These are phyloP conservation scores for Xylaria sp. DNA, from an alignment of 2,329 filamentous ascomycete species.

Conservation along the genomic window DNA sequence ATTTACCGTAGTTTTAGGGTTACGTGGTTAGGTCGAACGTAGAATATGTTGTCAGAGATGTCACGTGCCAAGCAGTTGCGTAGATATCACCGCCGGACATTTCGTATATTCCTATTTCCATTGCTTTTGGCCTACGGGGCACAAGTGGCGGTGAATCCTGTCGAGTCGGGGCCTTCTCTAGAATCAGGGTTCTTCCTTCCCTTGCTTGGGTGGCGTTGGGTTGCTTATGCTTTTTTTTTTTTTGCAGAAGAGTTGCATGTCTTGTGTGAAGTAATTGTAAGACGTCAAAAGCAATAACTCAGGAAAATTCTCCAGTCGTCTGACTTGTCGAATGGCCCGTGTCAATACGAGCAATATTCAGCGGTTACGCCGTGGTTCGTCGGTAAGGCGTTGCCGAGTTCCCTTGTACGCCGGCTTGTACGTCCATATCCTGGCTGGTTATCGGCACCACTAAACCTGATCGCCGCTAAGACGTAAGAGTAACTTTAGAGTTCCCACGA, in stretches of 20 bases:
- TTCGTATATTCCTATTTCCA: not conserved
- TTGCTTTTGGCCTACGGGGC: not conserved
- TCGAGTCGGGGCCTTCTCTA: too few species aligned
- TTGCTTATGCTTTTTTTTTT: not conserved
- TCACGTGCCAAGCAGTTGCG: not conserved
- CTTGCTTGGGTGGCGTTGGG: not conserved
- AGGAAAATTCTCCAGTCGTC: not conserved
- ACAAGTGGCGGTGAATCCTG: not conserved
- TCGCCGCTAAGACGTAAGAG: not conserved
- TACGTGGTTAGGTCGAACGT: not conserved
- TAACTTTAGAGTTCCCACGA: not conserved
- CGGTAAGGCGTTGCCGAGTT: not conserved
- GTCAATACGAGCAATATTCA: not conserved
- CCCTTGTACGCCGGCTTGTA: not conserved
- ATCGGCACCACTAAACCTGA: not conserved
- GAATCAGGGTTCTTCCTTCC: too few species aligned
- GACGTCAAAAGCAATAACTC: not conserved
- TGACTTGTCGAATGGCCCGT: not conserved
- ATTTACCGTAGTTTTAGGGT: too few species aligned
- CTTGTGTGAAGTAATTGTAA: not conserved
- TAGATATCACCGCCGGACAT: not conserved
- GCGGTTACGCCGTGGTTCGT: not conserved
- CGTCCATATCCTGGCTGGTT: not conserved
- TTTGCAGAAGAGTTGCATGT: too few species aligned
- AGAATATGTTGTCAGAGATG: constrained; percentile 8